Evolutionary conservation across 208 protist species (phyloP), one percentile per base, ranked within the genome.

Genomic region (Acanthamoeba polyphaga): DNA sequence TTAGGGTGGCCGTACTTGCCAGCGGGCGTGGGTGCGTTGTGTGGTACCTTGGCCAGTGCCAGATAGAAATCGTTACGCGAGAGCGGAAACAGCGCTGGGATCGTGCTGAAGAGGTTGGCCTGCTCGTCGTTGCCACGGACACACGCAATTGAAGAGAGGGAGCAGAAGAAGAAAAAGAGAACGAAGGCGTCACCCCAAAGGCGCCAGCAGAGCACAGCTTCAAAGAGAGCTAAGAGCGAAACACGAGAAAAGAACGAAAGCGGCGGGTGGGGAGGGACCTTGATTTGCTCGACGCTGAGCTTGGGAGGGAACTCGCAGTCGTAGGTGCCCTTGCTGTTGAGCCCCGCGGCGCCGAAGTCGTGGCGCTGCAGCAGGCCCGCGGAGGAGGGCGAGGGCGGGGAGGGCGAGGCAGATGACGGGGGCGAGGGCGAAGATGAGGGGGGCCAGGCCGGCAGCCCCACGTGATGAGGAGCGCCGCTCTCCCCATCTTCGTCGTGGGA

Each of bases 291-390:
- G 7, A 68, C 62, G 62, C 62, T 68, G 62, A 68, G 62, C 15
- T 68, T 68, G 27, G 62, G 62, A 12, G 62, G 62, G 62, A 68
- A 68, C 62, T 68, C 62, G 27, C 62, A 68, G 62, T 68, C 62
- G 62, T 68, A 68, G 62, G 62, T 68, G 62, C 62, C 62, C 62
- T 68, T 68, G 62, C 62, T 68, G 62, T 68, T 68, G 62, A 68
- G 62, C 17, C 62, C 62, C 15, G 62, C 62, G 7, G 27, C 62
- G 24, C 62, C 24, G 24, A 68, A 68, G 27, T 68, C 62, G 27
- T 68, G 62, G 7, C 24, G 24, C 62, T 29, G 62, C 1, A 29
- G 24, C 17, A 8, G 19, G 62, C 62, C 27, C 24, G 62, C 2
- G 62, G 62, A 68, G 24, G 62, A 68, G 62, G 62, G 62, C 7